phyloP scores from a whole-genome alignment of 805 yeast genomes.

The Candida glaebosa region DNA sequence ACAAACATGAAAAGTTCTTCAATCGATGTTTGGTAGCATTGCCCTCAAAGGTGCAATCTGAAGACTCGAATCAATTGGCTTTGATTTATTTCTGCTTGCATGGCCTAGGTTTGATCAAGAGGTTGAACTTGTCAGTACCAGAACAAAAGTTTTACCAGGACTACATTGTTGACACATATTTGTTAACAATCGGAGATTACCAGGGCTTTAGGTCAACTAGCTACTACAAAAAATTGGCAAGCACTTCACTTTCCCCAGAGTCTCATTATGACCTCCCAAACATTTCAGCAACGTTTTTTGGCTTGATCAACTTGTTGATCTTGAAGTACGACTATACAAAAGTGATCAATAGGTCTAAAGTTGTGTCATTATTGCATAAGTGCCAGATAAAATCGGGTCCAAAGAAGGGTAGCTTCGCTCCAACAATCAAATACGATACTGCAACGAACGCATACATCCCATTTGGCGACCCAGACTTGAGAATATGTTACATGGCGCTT shows the following conservation, averaged over 20 bases:
- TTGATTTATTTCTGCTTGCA: constrained; percentile 67
- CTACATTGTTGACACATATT: constrained; percentile 45
- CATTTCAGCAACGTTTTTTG: constrained; percentile 75
- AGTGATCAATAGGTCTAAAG: constrained; percentile 37
- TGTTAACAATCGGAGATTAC: constrained; percentile 31
- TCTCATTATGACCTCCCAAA: constrained; percentile 56
- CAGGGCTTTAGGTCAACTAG: constrained; percentile 57
- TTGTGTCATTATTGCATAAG: constrained; percentile 51
- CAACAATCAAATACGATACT: constrained; percentile 23
- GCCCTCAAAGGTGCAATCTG: constrained; percentile 53
- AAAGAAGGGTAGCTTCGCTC: constrained; percentile 30
- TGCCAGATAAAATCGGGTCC: constrained; percentile 51
- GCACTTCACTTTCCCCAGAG: too few species aligned
- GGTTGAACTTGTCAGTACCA: constrained; percentile 23
- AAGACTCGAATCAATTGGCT: constrained; percentile 69
- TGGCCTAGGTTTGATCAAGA: constrained; percentile 51
- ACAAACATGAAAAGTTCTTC: constrained; percentile 44
- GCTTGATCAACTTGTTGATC: constrained; percentile 53
- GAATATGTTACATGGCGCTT: constrained; percentile 73
- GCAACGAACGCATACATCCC: constrained; percentile 10
- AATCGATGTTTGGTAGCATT: constrained; percentile 49
- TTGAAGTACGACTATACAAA: constrained; percentile 41
- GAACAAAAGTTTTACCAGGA: constrained; percentile 17
- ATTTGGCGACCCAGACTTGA: constrained; percentile 67
- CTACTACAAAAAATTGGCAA: constrained; percentile 29